Base-by-base conservation (phyloP, 225 moss, liverwort and hornwort species). In the Bryum argenteum region DNA sequence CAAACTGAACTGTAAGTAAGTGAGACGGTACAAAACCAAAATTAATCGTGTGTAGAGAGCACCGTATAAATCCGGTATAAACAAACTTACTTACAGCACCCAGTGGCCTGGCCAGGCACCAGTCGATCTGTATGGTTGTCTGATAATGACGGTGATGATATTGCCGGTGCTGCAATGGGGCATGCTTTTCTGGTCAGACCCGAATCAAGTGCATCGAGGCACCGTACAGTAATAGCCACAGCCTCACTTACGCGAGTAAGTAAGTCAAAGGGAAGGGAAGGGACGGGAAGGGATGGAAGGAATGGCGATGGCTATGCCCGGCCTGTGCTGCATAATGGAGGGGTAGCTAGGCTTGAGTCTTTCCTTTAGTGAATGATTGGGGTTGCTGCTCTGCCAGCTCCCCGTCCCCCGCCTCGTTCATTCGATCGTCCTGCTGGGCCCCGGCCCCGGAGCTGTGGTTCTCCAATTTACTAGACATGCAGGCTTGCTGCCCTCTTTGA, bases 311-410 rank as follows among this genome's bases (percentile, higher is more conserved):
- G 37, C 60, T 33, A 33, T 33, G 33, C 33, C 33, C 33, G 33
- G 33, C 5, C 33, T 5, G 5, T 33, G 33, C 16, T 72, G 77
- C 81, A 77, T 81, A 63, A 81, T 81, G 76, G 52, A 68, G 54
- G 65, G 48, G 70, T 45, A n/a, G 16, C 38, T 62, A 15, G 22
- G 1, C 50, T 17, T 60, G 33, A 21, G 50, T 6, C 1, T 40
- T 60, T 39, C 74, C 58, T 80, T 67, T 67, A 41, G 16, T 77
- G 74, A 63, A 80, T 84, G 74, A 74, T 84, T 80, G 80, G 66
- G 67, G 73, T 54, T 56, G 12, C 76, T 53, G 7, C 76, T 53
- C 72, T 63, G 76, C 76, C 69, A 72, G 65, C 66, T 58, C 72
- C 60, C 1, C 37, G 47, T 23, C 61, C 51, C 39, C 18, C 14